Percentiles rank a stretch among this genome's conserved stretches.
phyloP scores from a whole-genome alignment of 345 rosid genomes.

The Eucalyptus paniculata region DNA sequence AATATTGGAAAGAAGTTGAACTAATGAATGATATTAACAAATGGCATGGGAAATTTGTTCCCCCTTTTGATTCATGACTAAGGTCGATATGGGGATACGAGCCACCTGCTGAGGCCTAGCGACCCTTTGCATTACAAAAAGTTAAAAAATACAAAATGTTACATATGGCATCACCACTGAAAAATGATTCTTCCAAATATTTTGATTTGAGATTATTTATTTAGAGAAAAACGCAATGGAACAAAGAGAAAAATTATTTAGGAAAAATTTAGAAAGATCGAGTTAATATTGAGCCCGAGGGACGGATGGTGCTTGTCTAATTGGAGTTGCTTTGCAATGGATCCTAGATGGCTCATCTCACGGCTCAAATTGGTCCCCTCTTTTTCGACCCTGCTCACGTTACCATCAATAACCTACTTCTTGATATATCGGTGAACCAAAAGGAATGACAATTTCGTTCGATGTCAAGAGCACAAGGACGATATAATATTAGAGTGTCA shows the following conservation, averaged over 20 bases:
- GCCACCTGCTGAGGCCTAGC: no score
- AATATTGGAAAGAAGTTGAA: no score
- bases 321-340: background rate
- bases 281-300: background rate
- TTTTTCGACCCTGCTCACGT: background rate
- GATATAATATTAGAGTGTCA: background rate
- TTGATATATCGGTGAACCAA: background rate
- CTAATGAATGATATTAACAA: no score
- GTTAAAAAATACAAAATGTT: no score
- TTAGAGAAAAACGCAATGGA: background rate
- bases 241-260: background rate
- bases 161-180: no score
- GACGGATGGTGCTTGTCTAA: background rate
- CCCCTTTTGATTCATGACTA: no score
- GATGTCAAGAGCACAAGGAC: background rate
- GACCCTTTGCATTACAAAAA: no score
- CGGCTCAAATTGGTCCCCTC: background rate
- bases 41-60: no score
- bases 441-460: background rate
- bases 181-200: background rate
- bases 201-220: background rate
- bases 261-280: background rate
- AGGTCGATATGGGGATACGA: fast-evolving
- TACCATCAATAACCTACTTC: background rate
- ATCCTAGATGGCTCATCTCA: background rate